Conservation (phyloP, 2,329 filamentous ascomycete genomes). For the Neopestalotiopsis rosae region DNA sequence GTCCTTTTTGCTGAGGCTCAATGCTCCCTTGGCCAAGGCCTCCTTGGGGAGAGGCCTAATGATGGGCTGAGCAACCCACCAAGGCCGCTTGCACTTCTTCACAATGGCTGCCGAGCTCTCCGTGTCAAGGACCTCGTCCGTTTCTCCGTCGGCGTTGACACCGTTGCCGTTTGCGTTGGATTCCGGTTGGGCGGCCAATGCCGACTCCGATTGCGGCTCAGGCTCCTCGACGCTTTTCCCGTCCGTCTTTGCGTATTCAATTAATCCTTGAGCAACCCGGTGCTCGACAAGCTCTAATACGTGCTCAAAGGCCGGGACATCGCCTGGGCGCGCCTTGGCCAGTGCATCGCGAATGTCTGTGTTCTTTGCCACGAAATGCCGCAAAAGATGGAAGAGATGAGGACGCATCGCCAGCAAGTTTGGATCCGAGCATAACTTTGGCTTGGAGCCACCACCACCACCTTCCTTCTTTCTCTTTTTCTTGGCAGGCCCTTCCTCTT, state of each 20-base stretch:
- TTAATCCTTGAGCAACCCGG: constrained; percentile 73
- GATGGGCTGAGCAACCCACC: constrained; percentile 90
- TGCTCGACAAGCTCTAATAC: constrained; percentile 78
- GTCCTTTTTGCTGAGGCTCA: constrained; percentile 76
- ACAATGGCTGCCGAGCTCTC: constrained; percentile 72
- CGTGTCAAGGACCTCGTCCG: constrained; percentile 41
- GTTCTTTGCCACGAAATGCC: constrained; percentile 79
- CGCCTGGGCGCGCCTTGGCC: constrained; percentile 69
- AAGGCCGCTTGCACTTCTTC: constrained; percentile 77
- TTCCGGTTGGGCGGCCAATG: constrained; percentile 36
- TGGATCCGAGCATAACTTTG: constrained; percentile 46
- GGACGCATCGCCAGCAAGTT: constrained; percentile 86
- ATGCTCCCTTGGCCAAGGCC: constrained; percentile 80
- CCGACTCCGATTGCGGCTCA: constrained; percentile 23
- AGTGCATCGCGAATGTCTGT: constrained; percentile 87
- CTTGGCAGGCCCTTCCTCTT: constrained; percentile 47
- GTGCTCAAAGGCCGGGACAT: constrained; percentile 78
- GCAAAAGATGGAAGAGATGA: constrained; percentile 90
- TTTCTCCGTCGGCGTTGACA: constrained; percentile 36
- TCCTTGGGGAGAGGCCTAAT: constrained; percentile 86
- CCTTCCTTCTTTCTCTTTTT: constrained; percentile 49
- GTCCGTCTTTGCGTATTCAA: constrained; percentile 65
- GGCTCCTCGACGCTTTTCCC: constrained; percentile 54
- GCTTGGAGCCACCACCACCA: constrained; percentile 48
- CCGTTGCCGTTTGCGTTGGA: constrained; percentile 19